A percentile compares a stretch with the other conserved stretches of the same genome.
phyloP scores from a whole-genome alignment of 2,329 filamentous ascomycete genomes.

The Sordariomycetes sp. region DNA sequence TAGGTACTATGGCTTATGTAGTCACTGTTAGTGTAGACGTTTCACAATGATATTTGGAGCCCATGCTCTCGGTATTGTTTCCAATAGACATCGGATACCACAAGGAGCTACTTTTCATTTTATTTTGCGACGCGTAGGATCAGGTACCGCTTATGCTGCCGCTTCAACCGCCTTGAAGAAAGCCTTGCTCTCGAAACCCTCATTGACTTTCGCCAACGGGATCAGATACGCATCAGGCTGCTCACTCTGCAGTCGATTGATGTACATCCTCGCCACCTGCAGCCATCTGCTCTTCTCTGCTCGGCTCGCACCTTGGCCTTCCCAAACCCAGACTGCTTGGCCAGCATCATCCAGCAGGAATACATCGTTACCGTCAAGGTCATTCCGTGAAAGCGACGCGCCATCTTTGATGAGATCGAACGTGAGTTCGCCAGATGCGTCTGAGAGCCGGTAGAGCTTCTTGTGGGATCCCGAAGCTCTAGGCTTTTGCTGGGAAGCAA shows the following conservation, averaged over 20 bases:
- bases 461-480: constrained; percentile 12
- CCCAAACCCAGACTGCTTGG: constrained; percentile 55
- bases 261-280: constrained; percentile 46
- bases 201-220: constrained; percentile 46
- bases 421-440: constrained; percentile 45
- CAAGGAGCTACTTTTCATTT: neutral
- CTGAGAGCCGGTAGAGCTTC: constrained; percentile 54
- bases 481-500: constrained; percentile 9
- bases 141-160: too few relatives aligned
- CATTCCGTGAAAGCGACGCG: constrained; percentile 27
- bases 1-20: too few relatives aligned
- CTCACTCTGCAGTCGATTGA: constrained; percentile 29
- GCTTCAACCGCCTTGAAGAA: constrained; percentile 38
- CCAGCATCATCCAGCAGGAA: constrained; percentile 54
- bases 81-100: constrained; percentile 6
- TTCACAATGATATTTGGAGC: too few relatives aligned
- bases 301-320: constrained; percentile 47
- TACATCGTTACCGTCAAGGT: constrained; percentile 50
- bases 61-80: too few relatives aligned
- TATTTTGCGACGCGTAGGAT: neutral
- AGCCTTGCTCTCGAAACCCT: constrained; percentile 44
- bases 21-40: too few relatives aligned
- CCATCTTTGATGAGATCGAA: constrained; percentile 53
- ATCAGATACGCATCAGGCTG: constrained; percentile 29
- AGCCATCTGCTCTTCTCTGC: constrained; percentile 53